Percentiles rank a stretch among this genome's conserved stretches.
phyloP scores from a whole-genome alignment of 2,329 filamentous ascomycete species.

The Sarocladium strictum region DNA sequence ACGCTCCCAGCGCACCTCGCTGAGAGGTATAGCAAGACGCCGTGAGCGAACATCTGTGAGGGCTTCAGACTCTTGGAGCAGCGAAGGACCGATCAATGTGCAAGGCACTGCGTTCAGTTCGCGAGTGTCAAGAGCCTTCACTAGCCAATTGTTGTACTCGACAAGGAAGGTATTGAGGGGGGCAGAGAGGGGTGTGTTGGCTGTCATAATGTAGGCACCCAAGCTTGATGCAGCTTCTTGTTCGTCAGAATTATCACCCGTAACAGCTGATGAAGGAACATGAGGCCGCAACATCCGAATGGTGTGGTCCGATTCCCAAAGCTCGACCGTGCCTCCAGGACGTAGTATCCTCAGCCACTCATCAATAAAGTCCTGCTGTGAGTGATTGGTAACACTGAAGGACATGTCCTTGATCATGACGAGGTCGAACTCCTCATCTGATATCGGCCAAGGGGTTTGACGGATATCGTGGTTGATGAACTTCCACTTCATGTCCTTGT shows the following conservation, averaged over 20 bases:
- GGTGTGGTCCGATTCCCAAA: constrained; percentile 85
- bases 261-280: constrained; percentile 44
- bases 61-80: constrained; percentile 73
- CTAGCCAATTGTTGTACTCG: constrained; percentile 79
- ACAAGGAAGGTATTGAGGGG: constrained; percentile 76
- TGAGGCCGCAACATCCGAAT: constrained; percentile 80
- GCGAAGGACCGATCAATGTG: constrained; percentile 65
- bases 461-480: constrained; percentile 87
- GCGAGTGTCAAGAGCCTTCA: constrained; percentile 65
- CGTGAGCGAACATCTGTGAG: constrained; percentile 66
- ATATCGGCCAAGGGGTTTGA: constrained; percentile 68
- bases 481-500: constrained; percentile 76
- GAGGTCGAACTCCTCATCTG: constrained; percentile 75
- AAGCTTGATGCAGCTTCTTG: constrained; percentile 62
- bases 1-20: constrained; percentile 81
- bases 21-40: constrained; percentile 79
- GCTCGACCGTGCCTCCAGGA: constrained; percentile 73
- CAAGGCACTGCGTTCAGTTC: constrained; percentile 72
- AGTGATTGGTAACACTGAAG: constrained; percentile 54
- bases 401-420: constrained; percentile 83
- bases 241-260: constrained; percentile 39
- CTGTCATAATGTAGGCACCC: constrained; percentile 75
- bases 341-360: constrained; percentile 73
- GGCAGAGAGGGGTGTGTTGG: constrained; percentile 74
- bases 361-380: constrained; percentile 52